Percentiles rank a stretch among this genome's conserved stretches.
Conservation (phyloP, 805 yeast species). For the Candida endomychidarum region DNA sequence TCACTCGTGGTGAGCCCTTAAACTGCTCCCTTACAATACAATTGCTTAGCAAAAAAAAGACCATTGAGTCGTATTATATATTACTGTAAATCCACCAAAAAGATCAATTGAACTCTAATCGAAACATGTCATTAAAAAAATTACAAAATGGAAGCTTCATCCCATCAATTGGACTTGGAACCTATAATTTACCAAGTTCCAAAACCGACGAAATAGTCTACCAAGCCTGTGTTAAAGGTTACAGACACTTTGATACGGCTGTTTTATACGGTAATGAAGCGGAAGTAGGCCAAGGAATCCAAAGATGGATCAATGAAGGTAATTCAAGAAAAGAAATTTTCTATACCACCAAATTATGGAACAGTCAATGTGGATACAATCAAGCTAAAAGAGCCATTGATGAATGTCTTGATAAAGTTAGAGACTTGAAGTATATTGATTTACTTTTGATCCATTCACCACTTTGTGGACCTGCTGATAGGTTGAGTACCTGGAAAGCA, state of each 20-base stretch:
- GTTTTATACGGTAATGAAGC: conserved; percentile 66
- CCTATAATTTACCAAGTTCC: conserved; percentile 41
- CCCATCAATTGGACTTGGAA: conserved; percentile 52
- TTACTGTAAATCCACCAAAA: no score
- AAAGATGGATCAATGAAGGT: conserved; percentile 36
- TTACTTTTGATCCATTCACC: conserved; percentile 66
- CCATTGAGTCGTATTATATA: no score
- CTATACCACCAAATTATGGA: conserved; percentile 75
- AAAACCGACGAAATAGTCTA: conserved; percentile 44
- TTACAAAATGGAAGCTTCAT: conserved; percentile 34
- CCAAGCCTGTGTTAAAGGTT: conserved; percentile 63
- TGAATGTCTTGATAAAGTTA: conserved; percentile 52
- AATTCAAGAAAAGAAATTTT: conserved; percentile 32
- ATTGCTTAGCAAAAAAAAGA: no score
- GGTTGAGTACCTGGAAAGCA: conserved; percentile 55
- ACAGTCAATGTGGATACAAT: conserved; percentile 58
- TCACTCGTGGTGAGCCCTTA: no score
- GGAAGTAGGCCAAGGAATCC: conserved; percentile 64
- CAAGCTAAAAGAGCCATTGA: conserved; percentile 59
- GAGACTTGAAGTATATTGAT: conserved; percentile 65
- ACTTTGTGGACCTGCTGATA: conserved; percentile 34
- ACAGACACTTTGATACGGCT: conserved; percentile 76
- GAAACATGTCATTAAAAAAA: conserved; percentile 11
- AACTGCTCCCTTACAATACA: no score
- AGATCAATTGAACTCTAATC: no score